Percentiles rank a stretch among this genome's conserved stretches.
Evolutionary conservation across 495 filamentous ascomycete species (phyloP).

Genomic region (Chaetomium fimeti): DNA sequence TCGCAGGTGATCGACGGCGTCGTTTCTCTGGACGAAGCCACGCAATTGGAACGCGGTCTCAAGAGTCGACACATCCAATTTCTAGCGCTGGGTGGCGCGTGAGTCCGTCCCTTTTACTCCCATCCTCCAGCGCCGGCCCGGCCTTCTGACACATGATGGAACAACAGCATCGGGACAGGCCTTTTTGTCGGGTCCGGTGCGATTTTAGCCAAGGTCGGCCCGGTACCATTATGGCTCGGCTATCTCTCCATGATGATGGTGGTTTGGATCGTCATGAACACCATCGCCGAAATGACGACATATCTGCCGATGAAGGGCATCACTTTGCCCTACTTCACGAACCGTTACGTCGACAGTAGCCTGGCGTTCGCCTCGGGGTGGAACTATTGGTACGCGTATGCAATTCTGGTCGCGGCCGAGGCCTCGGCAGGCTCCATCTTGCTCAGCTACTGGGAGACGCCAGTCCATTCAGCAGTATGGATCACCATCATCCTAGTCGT

Average conservation of each 20-base stretch:
- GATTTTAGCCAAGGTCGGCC: slow-evolving; percentile 49
- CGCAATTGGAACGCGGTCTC: slow-evolving; percentile 56
- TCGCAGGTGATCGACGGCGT: slow-evolving; percentile 25
- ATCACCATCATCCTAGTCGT: slow-evolving; percentile 54
- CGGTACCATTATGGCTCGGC: slow-evolving; percentile 52
- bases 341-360: slow-evolving; percentile 70
- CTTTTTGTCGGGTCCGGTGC: slow-evolving; percentile 54
- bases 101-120: slow-evolving; percentile 19
- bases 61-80: slow-evolving; percentile 71
- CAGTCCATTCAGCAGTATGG: slow-evolving; percentile 57
- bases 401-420: slow-evolving; percentile 52
- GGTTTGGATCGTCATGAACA: slow-evolving; percentile 50
- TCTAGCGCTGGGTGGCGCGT: slow-evolving; percentile 65
- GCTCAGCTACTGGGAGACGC: slow-evolving; percentile 55
- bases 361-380: slow-evolving; percentile 80
- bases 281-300: slow-evolving; percentile 53
- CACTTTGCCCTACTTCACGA: slow-evolving; percentile 62
- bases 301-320: slow-evolving; percentile 62
- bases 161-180: slow-evolving; percentile 60
- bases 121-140: neutral
- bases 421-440: slow-evolving; percentile 52
- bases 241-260: slow-evolving; percentile 50
- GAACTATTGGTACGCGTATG: slow-evolving; percentile 62
- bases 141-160: neutral
- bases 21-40: slow-evolving; percentile 28